phyloP scores from a whole-genome alignment of 2,329 filamentous ascomycete genomes.

The Cucurbitaria berberidis region DNA sequence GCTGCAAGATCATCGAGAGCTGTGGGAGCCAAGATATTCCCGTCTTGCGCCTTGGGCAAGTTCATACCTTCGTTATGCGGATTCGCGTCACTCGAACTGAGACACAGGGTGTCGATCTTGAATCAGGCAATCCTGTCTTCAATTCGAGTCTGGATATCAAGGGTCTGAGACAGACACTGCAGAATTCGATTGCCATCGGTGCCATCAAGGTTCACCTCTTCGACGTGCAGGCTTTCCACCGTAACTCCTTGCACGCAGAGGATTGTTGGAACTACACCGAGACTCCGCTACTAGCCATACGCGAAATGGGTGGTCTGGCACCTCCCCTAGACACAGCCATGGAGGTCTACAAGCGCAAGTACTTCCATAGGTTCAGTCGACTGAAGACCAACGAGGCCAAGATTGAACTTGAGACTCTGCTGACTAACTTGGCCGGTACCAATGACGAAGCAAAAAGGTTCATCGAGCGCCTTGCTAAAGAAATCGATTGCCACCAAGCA shows the following conservation, averaged over 20 bases:
- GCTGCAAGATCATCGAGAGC: slow-evolving; percentile 32
- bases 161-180: slow-evolving; percentile 28
- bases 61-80: slow-evolving; percentile 30
- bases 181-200: slow-evolving; percentile 18
- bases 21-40: slow-evolving; percentile 24
- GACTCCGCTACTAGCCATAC: slow-evolving; percentile 25
- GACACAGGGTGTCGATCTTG: slow-evolving; percentile 19
- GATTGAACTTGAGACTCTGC: slow-evolving; percentile 12
- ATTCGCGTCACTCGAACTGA: slow-evolving; percentile 27
- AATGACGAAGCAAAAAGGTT: slow-evolving; percentile 17
- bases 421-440: slow-evolving; percentile 1
- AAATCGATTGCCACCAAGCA: slow-evolving; percentile 25
- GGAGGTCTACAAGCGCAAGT: slow-evolving; percentile 32
- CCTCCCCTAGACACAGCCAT: slow-evolving; percentile 19
- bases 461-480: slow-evolving; percentile 25
- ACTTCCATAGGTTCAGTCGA: slow-evolving; percentile 24
- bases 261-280: slow-evolving; percentile 37
- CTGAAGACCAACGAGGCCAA: slow-evolving; percentile 10
- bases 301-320: slow-evolving; percentile 29
- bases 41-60: slow-evolving; percentile 33
- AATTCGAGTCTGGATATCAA: slow-evolving; percentile 28
- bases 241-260: slow-evolving; percentile 22
- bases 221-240: slow-evolving; percentile 33
- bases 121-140: slow-evolving; percentile 29
- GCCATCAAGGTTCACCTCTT: slow-evolving; percentile 33